Evolutionary conservation across 202 grass and related monocot genomes (phyloP), one percentile per base, ranked within the genome.

Genomic region (Panicum virgatum): DNA sequence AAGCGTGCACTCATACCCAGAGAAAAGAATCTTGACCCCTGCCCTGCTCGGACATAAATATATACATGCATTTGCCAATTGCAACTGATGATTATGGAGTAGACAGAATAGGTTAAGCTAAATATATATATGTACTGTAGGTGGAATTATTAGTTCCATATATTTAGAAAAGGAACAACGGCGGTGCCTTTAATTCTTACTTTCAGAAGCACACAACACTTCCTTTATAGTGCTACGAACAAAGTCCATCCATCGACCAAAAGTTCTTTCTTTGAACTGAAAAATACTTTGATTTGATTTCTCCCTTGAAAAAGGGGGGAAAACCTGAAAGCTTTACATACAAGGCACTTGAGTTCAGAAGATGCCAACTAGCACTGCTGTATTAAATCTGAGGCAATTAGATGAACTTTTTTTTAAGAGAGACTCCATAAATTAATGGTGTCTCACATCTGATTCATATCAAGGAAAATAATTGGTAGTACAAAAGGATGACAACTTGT

Each of bases 21-120:
- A 29, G 83, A 74, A 27, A 80, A 86, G 79, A 86, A 83, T 83
- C 80, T 83, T 90, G 88, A 19, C 60, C 67, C 50, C 60, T 69
- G 54, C 25, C 10, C 14, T 69, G 63, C 23, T 19, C 5, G 19
- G 42, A 62, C 43, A 79, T 15, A 72, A 77, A 78, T 53, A 45
- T n/a, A n/a, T 68, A 38, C 62, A n/a, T n/a, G n/a, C n/a, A 48
- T 67, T 43, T 69, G 25, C 44, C 44, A 68, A 12, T 45, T 89
- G 56, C 36, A 10, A 58, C 38, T 36, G 51, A 27, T 60, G 51
- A 45, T 75, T 45, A 62, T 76, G 60, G 37, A 71, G 4, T 36
- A 66, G 77, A 73, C 58, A 14, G 47, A 47, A 65, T 34, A 64
- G 32, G 22, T 22, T 53, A 22, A 29, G 15, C 19, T 73, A 66